These are phyloP conservation scores for Acarospora socialis DNA, from an alignment of 2,329 filamentous ascomycete genomes.

Conservation along the genomic window DNA sequence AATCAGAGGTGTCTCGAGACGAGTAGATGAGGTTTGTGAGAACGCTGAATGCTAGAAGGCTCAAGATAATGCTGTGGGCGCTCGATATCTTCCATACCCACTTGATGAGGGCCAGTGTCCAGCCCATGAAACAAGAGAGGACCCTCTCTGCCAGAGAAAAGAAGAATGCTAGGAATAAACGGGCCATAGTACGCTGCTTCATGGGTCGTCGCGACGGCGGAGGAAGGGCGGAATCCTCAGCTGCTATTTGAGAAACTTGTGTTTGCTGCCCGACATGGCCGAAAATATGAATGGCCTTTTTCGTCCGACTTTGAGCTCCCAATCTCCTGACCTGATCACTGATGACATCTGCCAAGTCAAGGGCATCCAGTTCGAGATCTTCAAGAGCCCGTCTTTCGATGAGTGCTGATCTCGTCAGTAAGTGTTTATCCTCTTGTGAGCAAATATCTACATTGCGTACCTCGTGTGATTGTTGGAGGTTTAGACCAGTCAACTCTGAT, in stretches of 20 bases:
- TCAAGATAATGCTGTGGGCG: constrained; percentile 61
- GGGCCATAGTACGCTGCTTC: constrained; percentile 45
- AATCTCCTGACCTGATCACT: constrained; percentile 34
- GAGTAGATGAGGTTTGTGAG: constrained; percentile 62
- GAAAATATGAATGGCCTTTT: constrained; percentile 34
- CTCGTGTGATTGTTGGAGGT: constrained; percentile 37
- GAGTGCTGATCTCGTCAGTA: constrained; percentile 24
- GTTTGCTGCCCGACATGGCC: constrained; percentile 32
- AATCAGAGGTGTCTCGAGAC: constrained; percentile 56
- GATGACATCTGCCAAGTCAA: constrained; percentile 36
- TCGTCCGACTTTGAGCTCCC: constrained; percentile 32
- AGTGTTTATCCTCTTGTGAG: background rate
- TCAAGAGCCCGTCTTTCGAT: constrained; percentile 55
- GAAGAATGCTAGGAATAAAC: constrained; percentile 57
- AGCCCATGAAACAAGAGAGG: constrained; percentile 62
- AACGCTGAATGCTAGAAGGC: constrained; percentile 52
- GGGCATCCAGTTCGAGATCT: constrained; percentile 41
- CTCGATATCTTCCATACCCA: constrained; percentile 54
- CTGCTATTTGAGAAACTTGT: constrained; percentile 25
- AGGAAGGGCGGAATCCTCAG: constrained; percentile 21
- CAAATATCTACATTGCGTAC: constrained; percentile 18
- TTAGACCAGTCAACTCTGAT: constrained; percentile 78
- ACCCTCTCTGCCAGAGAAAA: constrained; percentile 63
- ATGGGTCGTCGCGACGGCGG: constrained; percentile 40
- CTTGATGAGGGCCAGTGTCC: constrained; percentile 51